Evolutionary conservation across 225 moss, liverwort and hornwort genomes (phyloP), one percentile per base, ranked within the genome.

Genomic region (Pleurozium schreberi): DNA sequence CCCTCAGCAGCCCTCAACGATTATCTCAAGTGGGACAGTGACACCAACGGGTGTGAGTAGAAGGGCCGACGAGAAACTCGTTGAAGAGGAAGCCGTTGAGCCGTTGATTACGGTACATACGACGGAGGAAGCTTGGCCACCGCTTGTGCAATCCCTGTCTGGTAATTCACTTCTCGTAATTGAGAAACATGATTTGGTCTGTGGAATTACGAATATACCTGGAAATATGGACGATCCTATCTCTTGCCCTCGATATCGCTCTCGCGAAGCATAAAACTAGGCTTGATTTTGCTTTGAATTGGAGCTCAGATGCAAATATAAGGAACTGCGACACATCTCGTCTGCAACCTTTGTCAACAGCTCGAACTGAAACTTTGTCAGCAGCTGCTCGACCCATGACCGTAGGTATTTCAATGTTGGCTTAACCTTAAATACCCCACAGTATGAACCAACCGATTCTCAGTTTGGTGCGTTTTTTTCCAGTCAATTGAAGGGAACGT

Each of bases 351-450:
- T 70, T 90, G 80, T 89, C 89, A 80, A 84, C 68, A 80, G 63
- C 85, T 61, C 91, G 61, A 86, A 83, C 64, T 91, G 81, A 82
- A 87, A 76, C 81, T 70, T 85, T 78, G 55, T 70, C 88, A 71
- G 30, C 88, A 64, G 65, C 81, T 81, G 81, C 87, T 76, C 90
- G 90, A 81, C 91, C 88, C 63, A 90, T 87, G 86, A 93, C 91
- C 43, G 85, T 90, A 81, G 93, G 93, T 93, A 93, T 73, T 88
- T 84, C 75, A 25, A 78, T 83, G 27, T 59, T 81, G 63, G 42
- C 86, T 77, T 82, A 25, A 82, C 52, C 71, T 69, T 52, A 52
- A 60, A 67, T 79, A n/a, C 57, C 79, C 67, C 69, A 45, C 67
- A 82, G 40, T 63, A 38, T 68, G 57, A 86, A 34, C 60, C 71